A percentile compares a stretch with the other conserved stretches of the same genome.
These are phyloP conservation scores for Saccharomycopsis sp. DNA, from an alignment of 805 yeast genomes.

Conservation along the genomic window DNA sequence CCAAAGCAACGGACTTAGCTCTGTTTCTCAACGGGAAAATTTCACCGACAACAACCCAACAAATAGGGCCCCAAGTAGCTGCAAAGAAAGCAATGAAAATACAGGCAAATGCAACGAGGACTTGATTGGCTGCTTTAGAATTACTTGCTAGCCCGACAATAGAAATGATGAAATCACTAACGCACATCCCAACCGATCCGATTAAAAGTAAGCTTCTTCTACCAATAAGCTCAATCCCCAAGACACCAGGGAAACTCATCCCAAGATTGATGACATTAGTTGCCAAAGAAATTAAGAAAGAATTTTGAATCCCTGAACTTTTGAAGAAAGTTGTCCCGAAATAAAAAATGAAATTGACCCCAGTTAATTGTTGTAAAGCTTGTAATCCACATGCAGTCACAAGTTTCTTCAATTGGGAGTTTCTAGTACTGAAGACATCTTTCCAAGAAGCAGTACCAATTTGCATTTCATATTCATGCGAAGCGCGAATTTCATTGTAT, in stretches of 20 bases:
- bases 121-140: conserved; percentile 37
- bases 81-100: conserved; percentile 72
- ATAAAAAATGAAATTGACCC: conserved; percentile 67
- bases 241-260: conserved; percentile 49
- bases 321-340: conserved; percentile 59
- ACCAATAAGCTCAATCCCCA: conserved; percentile 52
- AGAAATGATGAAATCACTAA: conserved; percentile 59
- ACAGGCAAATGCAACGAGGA: conserved; percentile 46
- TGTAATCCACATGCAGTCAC: conserved; percentile 38
- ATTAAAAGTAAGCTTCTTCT: conserved; percentile 54
- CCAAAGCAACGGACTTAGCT: conserved; percentile 63
- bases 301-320: conserved; percentile 42
- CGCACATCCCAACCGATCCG: conserved; percentile 60
- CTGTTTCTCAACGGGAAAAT: conserved; percentile 66
- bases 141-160: conserved; percentile 32
- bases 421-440: conserved; percentile 32
- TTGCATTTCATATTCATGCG: conserved; percentile 38
- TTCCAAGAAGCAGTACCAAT: conserved; percentile 53
- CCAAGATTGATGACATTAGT: conserved; percentile 41
- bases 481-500: conserved; percentile 41
- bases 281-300: conserved; percentile 37
- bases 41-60: conserved; percentile 59
- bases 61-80: conserved; percentile 78
- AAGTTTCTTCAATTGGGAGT: conserved; percentile 38
- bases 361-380: conserved; percentile 63